Evolutionary conservation across 2,329 filamentous ascomycete species (phyloP).

Genomic region (Cladosporium sp.): DNA sequence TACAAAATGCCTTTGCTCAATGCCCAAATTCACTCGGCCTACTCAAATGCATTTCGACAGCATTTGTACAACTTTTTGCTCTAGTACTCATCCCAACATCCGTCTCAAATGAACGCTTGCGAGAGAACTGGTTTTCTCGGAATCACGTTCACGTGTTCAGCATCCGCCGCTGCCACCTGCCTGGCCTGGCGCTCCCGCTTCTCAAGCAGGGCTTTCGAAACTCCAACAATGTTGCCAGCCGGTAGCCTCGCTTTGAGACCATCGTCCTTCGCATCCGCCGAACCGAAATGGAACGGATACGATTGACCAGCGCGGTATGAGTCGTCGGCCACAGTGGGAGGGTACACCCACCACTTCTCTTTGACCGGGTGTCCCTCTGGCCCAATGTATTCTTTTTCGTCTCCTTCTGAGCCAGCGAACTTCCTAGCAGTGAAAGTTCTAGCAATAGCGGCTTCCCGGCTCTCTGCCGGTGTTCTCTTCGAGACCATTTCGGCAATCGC

Average conservation of each 20-base stretch:
- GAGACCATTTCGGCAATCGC: conserved; percentile 38
- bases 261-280: conserved; percentile 24
- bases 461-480: conserved; percentile 19
- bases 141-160: background rate
- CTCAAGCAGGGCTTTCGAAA: conserved; percentile 24
- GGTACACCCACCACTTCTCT: conserved; percentile 49
- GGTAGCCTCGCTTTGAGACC: conserved; percentile 27
- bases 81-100: background rate
- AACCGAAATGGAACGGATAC: conserved; percentile 33
- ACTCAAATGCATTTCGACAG: background rate
- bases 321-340: conserved; percentile 42
- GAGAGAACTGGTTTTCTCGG: background rate
- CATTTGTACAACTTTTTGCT: background rate
- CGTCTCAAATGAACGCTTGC: background rate
- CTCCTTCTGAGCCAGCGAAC: conserved; percentile 42
- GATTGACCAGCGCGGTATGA: conserved; percentile 38
- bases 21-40: background rate
- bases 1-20: background rate
- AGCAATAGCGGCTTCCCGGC: conserved; percentile 18
- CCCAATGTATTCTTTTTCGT: conserved; percentile 41
- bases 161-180: background rate
- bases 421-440: conserved; percentile 37
- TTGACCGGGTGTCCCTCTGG: conserved; percentile 44
- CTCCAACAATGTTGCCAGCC: conserved; percentile 24
- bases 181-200: conserved; percentile 14